A percentile compares a stretch with the other conserved stretches of the same genome.
phyloP scores from a whole-genome alignment of 352 stramenopile genomes.

The Phytophthora nicotianae region DNA sequence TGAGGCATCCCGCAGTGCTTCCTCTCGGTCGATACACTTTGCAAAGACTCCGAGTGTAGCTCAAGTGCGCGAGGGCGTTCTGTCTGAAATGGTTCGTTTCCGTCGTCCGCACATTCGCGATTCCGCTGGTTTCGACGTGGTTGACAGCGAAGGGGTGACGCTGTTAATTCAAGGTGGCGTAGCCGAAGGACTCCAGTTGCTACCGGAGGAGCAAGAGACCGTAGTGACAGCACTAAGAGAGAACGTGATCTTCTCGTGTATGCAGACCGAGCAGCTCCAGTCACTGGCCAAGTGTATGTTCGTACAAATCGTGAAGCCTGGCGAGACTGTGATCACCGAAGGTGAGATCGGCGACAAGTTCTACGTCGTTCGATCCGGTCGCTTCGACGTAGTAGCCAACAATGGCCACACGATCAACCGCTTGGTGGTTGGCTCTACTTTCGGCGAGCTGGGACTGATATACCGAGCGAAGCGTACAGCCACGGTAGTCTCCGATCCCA shows the following conservation, averaged over 20 bases:
- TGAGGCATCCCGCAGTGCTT: conserved; percentile 15
- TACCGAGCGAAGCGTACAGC: conserved; percentile 61
- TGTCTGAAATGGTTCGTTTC: conserved; percentile 53
- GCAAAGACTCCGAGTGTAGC: conserved; percentile 43
- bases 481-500: conserved; percentile 45
- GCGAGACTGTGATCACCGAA: conserved; percentile 78
- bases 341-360: conserved; percentile 84
- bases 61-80: conserved; percentile 47
- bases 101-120: conserved; percentile 51
- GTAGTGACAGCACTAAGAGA: conserved; percentile 67
- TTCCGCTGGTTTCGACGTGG: conserved; percentile 30
- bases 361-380: conserved; percentile 62
- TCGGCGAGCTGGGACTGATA: conserved; percentile 62
- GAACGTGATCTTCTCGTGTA: conserved; percentile 84
- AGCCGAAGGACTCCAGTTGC: conserved; percentile 29
- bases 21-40: conserved; percentile 22
- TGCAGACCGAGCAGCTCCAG: conserved; percentile 74
- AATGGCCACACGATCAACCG: conserved; percentile 53
- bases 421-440: conserved; percentile 41
- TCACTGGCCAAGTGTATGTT: conserved; percentile 75
- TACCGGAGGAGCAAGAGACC: conserved; percentile 35
- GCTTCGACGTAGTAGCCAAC: conserved; percentile 52
- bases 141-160: conserved; percentile 41
- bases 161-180: conserved; percentile 36
- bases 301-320: conserved; percentile 72